Evolutionary conservation across 2,329 filamentous ascomycete genomes (phyloP).

Genomic region (Atkinsonella texensis): DNA sequence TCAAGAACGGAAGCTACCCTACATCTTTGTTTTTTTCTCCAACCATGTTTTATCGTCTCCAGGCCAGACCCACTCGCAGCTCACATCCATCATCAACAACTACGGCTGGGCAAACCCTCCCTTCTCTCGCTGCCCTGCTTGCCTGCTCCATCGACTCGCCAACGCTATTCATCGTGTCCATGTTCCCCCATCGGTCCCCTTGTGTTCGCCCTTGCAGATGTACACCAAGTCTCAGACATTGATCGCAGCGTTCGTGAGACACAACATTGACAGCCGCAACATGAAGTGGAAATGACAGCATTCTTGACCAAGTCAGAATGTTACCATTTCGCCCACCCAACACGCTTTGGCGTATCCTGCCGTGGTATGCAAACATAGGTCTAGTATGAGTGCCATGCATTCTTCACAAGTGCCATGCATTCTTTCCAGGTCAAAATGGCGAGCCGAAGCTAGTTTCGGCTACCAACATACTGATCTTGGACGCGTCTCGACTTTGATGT

Average conservation of each 20-base stretch:
- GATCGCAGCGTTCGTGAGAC: not conserved
- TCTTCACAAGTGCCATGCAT: not conserved
- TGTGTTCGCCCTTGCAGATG: not conserved
- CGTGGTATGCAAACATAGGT: slow-evolving; percentile 3
- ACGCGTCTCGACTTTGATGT: slow-evolving; percentile 2
- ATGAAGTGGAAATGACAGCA: not conserved
- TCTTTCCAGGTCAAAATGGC: not conserved
- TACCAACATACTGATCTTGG: slow-evolving; percentile 2
- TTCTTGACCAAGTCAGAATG: slow-evolving; percentile 1
- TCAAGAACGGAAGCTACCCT: not conserved
- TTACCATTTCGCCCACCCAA: not conserved
- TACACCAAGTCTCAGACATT: not conserved
- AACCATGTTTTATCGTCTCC: too few relatives aligned
- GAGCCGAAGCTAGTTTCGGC: too few relatives aligned
- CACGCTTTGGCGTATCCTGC: not conserved
- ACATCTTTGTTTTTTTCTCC: too few relatives aligned
- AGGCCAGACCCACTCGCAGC: too few relatives aligned
- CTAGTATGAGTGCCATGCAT: not conserved
- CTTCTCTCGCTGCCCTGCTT: not conserved
- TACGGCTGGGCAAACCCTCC: not conserved
- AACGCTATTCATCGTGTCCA: too few relatives aligned
- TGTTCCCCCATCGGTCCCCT: not conserved
- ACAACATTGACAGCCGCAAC: not conserved
- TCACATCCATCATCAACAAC: not conserved
- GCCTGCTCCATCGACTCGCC: too few relatives aligned